Percentiles rank a stretch among this genome's conserved stretches.
Conservation (phyloP, 2,329 filamentous ascomycete species). For the Pyrenophora graminea region DNA sequence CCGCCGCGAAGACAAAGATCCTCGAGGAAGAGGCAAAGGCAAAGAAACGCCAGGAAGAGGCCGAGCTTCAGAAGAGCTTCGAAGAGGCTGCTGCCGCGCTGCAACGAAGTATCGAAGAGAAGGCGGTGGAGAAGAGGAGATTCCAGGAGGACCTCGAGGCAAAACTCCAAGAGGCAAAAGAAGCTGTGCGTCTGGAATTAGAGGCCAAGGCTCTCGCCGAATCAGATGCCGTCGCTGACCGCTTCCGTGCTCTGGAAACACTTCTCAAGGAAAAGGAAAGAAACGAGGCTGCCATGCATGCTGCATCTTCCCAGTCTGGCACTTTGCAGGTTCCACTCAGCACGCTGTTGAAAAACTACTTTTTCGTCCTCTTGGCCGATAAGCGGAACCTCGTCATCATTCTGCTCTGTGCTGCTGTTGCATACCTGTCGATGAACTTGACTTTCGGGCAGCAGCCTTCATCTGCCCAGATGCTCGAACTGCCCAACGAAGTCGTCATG, state of each 20-base stretch:
- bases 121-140: slow-evolving; percentile 32
- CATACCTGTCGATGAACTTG: slow-evolving; percentile 46
- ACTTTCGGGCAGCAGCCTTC: slow-evolving; percentile 13
- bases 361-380: slow-evolving; percentile 58
- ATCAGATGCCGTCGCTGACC: slow-evolving; percentile 34
- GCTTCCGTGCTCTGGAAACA: slow-evolving; percentile 36
- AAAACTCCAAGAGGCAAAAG: slow-evolving; percentile 40
- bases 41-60: slow-evolving; percentile 32
- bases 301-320: slow-evolving; percentile 2
- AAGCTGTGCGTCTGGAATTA: slow-evolving; percentile 38
- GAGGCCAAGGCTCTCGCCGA: slow-evolving; percentile 38
- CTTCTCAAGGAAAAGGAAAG: slow-evolving; percentile 28
- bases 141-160: slow-evolving; percentile 34
- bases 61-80: slow-evolving; percentile 31
- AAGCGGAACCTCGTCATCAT: slow-evolving; percentile 58
- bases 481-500: slow-evolving; percentile 7
- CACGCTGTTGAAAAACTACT: slow-evolving; percentile 58
- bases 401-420: slow-evolving; percentile 50
- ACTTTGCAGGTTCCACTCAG: slow-evolving; percentile 55
- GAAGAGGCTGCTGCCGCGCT: slow-evolving; percentile 34
- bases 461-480: slow-evolving; percentile 7
- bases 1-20: slow-evolving; percentile 34
- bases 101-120: slow-evolving; percentile 33
- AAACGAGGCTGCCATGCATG: slow-evolving; percentile 15
- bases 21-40: slow-evolving; percentile 33